phyloP scores from a whole-genome alignment of 73 alveolate species.

The Uronychia binucleata region DNA sequence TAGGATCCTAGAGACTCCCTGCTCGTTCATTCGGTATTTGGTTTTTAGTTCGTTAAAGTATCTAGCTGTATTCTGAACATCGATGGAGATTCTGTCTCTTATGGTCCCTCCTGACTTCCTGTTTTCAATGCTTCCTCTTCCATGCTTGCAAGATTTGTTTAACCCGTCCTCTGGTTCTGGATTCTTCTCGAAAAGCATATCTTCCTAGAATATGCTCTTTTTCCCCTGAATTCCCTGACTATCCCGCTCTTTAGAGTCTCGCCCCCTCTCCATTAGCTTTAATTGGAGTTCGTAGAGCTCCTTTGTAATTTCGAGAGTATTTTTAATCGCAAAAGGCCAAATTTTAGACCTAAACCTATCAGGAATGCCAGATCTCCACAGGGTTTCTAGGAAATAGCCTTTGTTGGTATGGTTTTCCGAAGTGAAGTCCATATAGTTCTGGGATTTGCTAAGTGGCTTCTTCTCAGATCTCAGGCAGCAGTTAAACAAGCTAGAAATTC shows the following conservation, averaged over 20 bases:
- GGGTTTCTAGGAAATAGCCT: slow-evolving; percentile 40
- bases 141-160: neutral
- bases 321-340: slow-evolving; percentile 87
- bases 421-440: neutral
- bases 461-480: neutral
- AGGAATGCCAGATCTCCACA: slow-evolving; percentile 94
- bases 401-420: neutral
- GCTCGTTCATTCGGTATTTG: neutral
- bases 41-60: neutral
- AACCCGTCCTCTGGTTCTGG: neutral
- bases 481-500: neutral
- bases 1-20: slow-evolving; percentile 64
- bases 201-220: slow-evolving; percentile 18
- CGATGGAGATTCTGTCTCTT: neutral
- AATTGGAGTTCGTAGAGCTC: slow-evolving; percentile 72
- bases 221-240: slow-evolving; percentile 31
- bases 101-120: neutral
- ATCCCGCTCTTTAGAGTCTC: slow-evolving; percentile 19
- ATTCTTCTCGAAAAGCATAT: neutral
- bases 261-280: slow-evolving; percentile 13
- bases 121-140: neutral
- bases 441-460: neutral
- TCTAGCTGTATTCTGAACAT: neutral
- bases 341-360: slow-evolving; percentile 82
- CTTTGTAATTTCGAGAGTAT: slow-evolving; percentile 79